Evolutionary conservation across 129 eudicot species (phyloP).

Genomic region (Tagetes erecta): DNA sequence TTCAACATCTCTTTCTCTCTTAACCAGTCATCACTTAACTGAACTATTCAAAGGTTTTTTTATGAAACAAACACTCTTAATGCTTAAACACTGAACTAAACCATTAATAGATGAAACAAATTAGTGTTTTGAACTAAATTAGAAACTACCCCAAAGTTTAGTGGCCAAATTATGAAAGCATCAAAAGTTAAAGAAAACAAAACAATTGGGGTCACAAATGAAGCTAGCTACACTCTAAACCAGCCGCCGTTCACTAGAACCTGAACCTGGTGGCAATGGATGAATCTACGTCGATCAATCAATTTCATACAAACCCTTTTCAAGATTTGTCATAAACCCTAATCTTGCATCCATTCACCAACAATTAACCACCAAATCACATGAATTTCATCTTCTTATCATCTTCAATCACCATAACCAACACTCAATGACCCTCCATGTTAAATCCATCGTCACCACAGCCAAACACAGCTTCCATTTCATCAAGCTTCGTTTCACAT

Average conservation of each 20-base stretch:
- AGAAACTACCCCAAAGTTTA: neutral
- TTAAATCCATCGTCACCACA: conserved; percentile 48
- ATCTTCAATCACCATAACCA: conserved; percentile 24
- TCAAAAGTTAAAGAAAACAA: neutral
- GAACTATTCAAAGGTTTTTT: too few species aligned
- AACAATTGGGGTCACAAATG: conserved; percentile 7
- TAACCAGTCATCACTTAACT: too few species aligned
- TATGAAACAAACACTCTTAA: too few species aligned
- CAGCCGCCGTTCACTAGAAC: conserved; percentile 35
- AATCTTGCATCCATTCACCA: neutral
- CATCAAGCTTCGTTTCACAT: conserved; percentile 48
- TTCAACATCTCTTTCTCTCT: too few species aligned
- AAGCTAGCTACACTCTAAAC: neutral
- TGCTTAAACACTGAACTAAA: too few species aligned
- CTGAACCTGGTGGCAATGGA: conserved; percentile 35
- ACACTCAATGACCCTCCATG: conserved; percentile 65
- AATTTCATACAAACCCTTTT: neutral
- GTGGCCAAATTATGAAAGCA: conserved; percentile 18
- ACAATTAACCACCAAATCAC: conserved; percentile 11
- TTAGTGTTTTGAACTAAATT: neutral
- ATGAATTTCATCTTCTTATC: conserved; percentile 18
- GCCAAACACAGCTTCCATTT: conserved; percentile 19
- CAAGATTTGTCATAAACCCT: conserved; percentile 30
- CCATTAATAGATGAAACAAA: neutral
- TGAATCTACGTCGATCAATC: conserved; percentile 33